phyloP scores from a whole-genome alignment of 2,329 filamentous ascomycete species.

The Ascosphaera apis region DNA sequence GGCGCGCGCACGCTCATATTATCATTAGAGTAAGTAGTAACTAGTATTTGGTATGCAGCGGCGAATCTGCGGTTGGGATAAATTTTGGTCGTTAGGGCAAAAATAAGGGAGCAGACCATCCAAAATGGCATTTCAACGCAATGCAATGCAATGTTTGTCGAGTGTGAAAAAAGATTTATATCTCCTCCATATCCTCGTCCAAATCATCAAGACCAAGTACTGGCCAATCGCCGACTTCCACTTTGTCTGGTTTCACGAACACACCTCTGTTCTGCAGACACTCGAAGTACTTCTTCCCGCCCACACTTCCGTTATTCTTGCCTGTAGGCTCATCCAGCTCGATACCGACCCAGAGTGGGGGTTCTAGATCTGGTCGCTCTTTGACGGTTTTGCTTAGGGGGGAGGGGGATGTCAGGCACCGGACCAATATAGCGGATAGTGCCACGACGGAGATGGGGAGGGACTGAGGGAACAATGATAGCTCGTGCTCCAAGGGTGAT shows the following conservation, averaged over 20 bases:
- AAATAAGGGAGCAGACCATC: too few relatives aligned
- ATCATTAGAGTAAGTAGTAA: too few relatives aligned
- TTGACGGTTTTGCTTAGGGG: slow-evolving; percentile 9
- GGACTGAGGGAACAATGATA: slow-evolving; percentile 19
- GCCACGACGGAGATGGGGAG: slow-evolving; percentile 21
- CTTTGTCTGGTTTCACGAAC: slow-evolving; percentile 38
- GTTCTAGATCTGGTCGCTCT: slow-evolving; percentile 7
- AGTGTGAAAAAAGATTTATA: too few relatives aligned
- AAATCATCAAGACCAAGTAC: slow-evolving; percentile 29
- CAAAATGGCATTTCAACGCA: too few relatives aligned
- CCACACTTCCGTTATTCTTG: slow-evolving; percentile 37
- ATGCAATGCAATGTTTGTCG: too few relatives aligned
- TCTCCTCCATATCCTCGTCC: slow-evolving; percentile 32
- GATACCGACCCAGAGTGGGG: slow-evolving; percentile 32
- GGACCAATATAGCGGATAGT: slow-evolving; percentile 20
- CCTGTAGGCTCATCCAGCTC: slow-evolving; percentile 40
- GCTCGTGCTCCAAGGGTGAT: slow-evolving; percentile 16
- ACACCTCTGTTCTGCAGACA: slow-evolving; percentile 31
- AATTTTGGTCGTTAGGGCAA: too few relatives aligned
- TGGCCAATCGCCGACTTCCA: slow-evolving; percentile 37
- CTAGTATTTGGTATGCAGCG: too few relatives aligned
- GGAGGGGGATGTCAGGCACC: slow-evolving; percentile 16
- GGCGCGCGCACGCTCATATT: too few relatives aligned
- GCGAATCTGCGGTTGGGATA: too few relatives aligned
- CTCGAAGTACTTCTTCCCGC: slow-evolving; percentile 30